Conservation (phyloP, 129 eudicot genomes). For the Ambrosia artemisiifolia region DNA sequence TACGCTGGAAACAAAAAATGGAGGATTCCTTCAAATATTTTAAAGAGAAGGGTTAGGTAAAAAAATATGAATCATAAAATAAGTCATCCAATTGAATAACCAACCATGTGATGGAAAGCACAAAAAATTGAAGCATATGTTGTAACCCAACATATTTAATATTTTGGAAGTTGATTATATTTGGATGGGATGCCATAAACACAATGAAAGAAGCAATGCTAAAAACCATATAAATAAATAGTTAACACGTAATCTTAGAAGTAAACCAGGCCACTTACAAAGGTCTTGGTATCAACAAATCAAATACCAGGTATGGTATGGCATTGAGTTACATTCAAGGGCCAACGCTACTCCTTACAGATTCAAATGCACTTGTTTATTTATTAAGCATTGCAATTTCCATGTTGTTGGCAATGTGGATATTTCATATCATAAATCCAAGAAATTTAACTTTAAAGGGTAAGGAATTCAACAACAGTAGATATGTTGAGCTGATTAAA, state of each 20-base stretch:
- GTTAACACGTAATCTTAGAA: too few relatives aligned
- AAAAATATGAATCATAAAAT: background rate
- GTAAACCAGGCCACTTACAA: slow-evolving; percentile 8
- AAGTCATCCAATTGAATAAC: background rate
- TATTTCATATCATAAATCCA: background rate
- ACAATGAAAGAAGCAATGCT: slow-evolving; percentile 2
- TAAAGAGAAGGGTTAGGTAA: background rate
- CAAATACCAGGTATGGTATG: background rate
- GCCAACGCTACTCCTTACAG: background rate
- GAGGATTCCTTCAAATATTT: background rate
- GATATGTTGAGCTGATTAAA: background rate
- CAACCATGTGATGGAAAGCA: background rate
- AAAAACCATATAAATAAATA: too few relatives aligned
- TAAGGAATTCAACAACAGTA: background rate
- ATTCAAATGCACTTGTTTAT: background rate
- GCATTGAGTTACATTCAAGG: background rate
- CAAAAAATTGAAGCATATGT: background rate
- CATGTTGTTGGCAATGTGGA: background rate
- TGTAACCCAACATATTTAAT: background rate
- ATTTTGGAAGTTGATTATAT: background rate
- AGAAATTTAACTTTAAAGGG: background rate
- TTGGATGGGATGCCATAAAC: background rate
- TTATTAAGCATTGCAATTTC: background rate
- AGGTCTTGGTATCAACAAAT: background rate
- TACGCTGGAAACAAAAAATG: background rate